phyloP scores from a whole-genome alignment of 2,329 filamentous ascomycete species.

The Nannizzia gypsea region DNA sequence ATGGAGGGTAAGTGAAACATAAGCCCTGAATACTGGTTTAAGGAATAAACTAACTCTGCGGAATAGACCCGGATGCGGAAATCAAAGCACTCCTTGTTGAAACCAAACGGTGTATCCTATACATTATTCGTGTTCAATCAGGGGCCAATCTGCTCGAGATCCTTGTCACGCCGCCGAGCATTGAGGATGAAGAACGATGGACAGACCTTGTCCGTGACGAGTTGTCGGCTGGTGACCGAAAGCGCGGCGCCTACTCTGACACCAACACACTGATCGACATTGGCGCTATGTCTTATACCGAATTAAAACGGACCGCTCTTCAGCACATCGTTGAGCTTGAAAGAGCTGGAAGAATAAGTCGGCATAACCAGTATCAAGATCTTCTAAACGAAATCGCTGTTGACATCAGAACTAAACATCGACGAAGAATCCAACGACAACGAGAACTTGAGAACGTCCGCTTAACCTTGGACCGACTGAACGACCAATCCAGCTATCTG shows the following conservation, averaged over 20 bases:
- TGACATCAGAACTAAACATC: constrained; percentile 94
- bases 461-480: constrained; percentile 37
- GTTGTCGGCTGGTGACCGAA: constrained; percentile 54
- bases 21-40: not conserved
- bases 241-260: constrained; percentile 80
- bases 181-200: constrained; percentile 87
- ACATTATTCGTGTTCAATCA: constrained; percentile 93
- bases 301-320: constrained; percentile 82
- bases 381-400: constrained; percentile 94
- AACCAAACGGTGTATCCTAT: constrained; percentile 91
- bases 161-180: constrained; percentile 73
- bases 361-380: constrained; percentile 88
- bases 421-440: constrained; percentile 78
- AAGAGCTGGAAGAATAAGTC: constrained; percentile 70
- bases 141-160: constrained; percentile 90
- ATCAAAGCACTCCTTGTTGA: constrained; percentile 93
- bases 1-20: constrained; percentile 48
- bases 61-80: constrained; percentile 72
- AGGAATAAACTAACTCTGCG: constrained; percentile 1
- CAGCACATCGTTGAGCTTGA: constrained; percentile 91
- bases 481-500: constrained; percentile 67
- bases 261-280: constrained; percentile 74
- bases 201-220: constrained; percentile 69
- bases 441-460: constrained; percentile 63
- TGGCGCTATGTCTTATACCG: constrained; percentile 75